phyloP scores from a whole-genome alignment of 176 grass and related monocot genomes.

The Oryza punctata region DNA sequence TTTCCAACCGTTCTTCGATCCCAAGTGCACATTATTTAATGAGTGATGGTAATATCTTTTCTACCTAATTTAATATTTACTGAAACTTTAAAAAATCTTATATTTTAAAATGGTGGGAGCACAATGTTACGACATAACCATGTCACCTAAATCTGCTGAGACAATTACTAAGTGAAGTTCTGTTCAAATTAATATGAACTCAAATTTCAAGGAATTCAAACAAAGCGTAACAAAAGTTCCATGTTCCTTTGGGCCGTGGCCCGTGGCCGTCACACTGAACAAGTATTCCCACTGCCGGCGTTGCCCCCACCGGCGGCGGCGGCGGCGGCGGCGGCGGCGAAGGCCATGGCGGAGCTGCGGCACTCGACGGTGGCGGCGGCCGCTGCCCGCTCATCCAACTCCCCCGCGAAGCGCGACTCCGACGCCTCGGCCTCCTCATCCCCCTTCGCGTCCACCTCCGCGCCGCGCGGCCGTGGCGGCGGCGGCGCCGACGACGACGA shows the following conservation, averaged over 20 bases:
- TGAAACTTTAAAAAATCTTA: too few species aligned
- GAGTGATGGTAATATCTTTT: too few species aligned
- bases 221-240: too few species aligned
- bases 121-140: too few species aligned
- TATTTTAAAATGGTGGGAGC: too few species aligned
- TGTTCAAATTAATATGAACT: too few species aligned
- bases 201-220: too few species aligned
- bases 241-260: background rate
- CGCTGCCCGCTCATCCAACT: slow-evolving; percentile 45
- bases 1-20: too few species aligned
- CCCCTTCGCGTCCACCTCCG: slow-evolving; percentile 48
- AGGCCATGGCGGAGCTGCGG: slow-evolving; percentile 80
- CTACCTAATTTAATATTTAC: too few species aligned
- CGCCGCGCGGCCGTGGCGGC: slow-evolving; percentile 43
- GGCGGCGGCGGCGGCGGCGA: slow-evolving; percentile 37
- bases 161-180: too few species aligned
- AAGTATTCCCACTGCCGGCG: background rate
- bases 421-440: slow-evolving; percentile 45
- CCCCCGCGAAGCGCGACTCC: slow-evolving; percentile 67
- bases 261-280: background rate
- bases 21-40: too few species aligned
- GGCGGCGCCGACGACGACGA: slow-evolving; percentile 23
- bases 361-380: slow-evolving; percentile 53
- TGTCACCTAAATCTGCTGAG: too few species aligned
- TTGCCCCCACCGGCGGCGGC: slow-evolving; percentile 10